Conservation (phyloP, 2,329 filamentous ascomycete genomes). For the Calonectria montana region DNA sequence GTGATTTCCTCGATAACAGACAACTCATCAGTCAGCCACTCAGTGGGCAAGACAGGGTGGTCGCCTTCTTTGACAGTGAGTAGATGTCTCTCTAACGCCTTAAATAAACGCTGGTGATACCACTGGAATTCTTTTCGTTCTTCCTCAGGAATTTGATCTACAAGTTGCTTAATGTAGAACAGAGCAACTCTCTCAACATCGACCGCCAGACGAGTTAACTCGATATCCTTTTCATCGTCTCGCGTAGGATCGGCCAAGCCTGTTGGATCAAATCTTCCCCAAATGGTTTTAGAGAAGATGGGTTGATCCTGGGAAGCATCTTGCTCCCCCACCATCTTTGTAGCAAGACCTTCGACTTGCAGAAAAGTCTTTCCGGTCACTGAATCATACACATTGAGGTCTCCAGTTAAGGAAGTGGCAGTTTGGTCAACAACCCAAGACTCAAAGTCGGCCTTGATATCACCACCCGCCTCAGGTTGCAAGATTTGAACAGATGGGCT, state of each 20-base stretch:
- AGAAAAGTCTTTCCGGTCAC: slow-evolving; percentile 20
- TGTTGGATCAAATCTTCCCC: slow-evolving; percentile 13
- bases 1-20: slow-evolving; percentile 6
- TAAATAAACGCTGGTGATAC: slow-evolving; percentile 23
- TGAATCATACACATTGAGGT: slow-evolving; percentile 24
- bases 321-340: slow-evolving; percentile 19
- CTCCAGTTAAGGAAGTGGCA: slow-evolving; percentile 23
- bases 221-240: slow-evolving; percentile 12
- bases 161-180: slow-evolving; percentile 21
- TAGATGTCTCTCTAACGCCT: slow-evolving; percentile 22
- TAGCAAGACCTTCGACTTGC: slow-evolving; percentile 21
- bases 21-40: slow-evolving; percentile 18
- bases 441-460: slow-evolving; percentile 19
- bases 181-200: slow-evolving; percentile 21
- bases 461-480: slow-evolving; percentile 4
- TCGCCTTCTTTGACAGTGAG: slow-evolving; percentile 3
- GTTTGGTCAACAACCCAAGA: slow-evolving; percentile 24
- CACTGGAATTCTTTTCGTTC: slow-evolving; percentile 16
- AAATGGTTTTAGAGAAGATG: slow-evolving; percentile 24
- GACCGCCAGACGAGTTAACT: slow-evolving; percentile 13
- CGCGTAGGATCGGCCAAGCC: slow-evolving; percentile 10
- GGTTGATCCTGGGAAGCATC: slow-evolving; percentile 23
- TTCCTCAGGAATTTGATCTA: slow-evolving; percentile 10
- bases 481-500: slow-evolving; percentile 15
- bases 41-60: slow-evolving; percentile 19